Percentiles rank a stretch among this genome's conserved stretches.
Conservation (phyloP, 129 eudicot species). For the Chrysanthemum lavandulifolium region DNA sequence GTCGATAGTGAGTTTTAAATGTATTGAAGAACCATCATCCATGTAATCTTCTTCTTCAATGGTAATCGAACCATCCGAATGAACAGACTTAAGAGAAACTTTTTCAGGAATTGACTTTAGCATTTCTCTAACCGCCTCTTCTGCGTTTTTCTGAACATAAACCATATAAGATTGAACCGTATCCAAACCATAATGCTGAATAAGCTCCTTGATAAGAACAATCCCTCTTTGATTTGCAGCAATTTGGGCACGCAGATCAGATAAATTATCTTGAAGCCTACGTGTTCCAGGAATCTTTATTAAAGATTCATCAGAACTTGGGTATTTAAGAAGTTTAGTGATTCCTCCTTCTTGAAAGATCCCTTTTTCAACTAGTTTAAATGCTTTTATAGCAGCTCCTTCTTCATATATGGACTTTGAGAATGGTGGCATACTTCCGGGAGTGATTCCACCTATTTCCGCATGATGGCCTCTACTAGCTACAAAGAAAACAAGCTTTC, state of each 20-base stretch:
- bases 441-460: slow-evolving; percentile 96
- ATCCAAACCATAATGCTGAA: slow-evolving; percentile 80
- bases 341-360: slow-evolving; percentile 95
- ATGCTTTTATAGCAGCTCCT: slow-evolving; percentile 98
- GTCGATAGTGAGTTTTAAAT: slow-evolving; percentile 74
- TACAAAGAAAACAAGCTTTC: slow-evolving; percentile 76
- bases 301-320: slow-evolving; percentile 52
- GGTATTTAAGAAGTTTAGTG: slow-evolving; percentile 60
- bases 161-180: slow-evolving; percentile 93
- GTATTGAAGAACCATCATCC: slow-evolving; percentile 94
- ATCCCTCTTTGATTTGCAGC: slow-evolving; percentile 99
- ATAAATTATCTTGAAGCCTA: slow-evolving; percentile 84
- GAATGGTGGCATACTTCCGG: slow-evolving; percentile 99
- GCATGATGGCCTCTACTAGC: slow-evolving; percentile 99
- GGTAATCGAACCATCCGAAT: slow-evolving; percentile 38
- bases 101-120: slow-evolving; percentile 73
- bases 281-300: slow-evolving; percentile 83
- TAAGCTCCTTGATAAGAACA: slow-evolving; percentile 84
- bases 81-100: slow-evolving; percentile 41
- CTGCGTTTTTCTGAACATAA: slow-evolving; percentile 91
- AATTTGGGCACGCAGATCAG: slow-evolving; percentile 95
- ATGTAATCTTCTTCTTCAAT: slow-evolving; percentile 93
- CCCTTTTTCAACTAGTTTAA: slow-evolving; percentile 91
- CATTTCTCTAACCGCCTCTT: slow-evolving; percentile 94
- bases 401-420: slow-evolving; percentile 91